Evolutionary conservation across 2,329 filamentous ascomycete species (phyloP), one percentile per base, ranked within the genome.

Genomic region (Ophiostoma novo-ulmi): DNA sequence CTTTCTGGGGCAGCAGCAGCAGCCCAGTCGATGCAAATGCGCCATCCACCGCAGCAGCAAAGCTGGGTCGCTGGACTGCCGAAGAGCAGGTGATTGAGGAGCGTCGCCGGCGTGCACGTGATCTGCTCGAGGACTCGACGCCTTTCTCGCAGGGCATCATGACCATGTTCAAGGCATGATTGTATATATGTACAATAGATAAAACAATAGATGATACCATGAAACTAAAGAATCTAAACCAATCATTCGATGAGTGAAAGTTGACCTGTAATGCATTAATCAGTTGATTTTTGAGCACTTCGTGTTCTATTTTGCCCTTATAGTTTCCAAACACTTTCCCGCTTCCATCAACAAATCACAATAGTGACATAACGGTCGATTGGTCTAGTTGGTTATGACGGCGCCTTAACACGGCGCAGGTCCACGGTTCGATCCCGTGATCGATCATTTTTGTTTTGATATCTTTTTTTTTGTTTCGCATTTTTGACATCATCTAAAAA

Each of bases 51-150:
- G 5, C 58, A 13, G 52, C 38, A 2, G n/a, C 8, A 5, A 35
- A 26, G 13, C 79, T 81, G 36, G 82, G 81, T 6, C 79, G 85
- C 36, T 88, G 86, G 85, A 80, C 79, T 8, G 85, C 85, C 0
- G 86, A 88, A 76, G 80, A 84, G 73, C 80, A 81, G 55, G 85
- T 87, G 1, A 83, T 88, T 26, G 78, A 79, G 74, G 86, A 88
- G 74, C 78, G 86, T 68, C 80, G 80, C 70, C 80, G 81, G 72
- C 79, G 85, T 74, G 85, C 84, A 1, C 80, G 79, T 75, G 84
- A 87, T 72, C 72, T 88, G 31, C 73, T 88, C 67, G 84, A 87
- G 63, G 82, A 85, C 48, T 72, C 84, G 1, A 77, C 79, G 72
- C 78, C 80, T 39, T 81, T 81, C 0, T 73, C 70, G 3, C 64